Evolutionary conservation across 2,329 filamentous ascomycete genomes (phyloP).

Genomic region (Intubia oerlemansii): DNA sequence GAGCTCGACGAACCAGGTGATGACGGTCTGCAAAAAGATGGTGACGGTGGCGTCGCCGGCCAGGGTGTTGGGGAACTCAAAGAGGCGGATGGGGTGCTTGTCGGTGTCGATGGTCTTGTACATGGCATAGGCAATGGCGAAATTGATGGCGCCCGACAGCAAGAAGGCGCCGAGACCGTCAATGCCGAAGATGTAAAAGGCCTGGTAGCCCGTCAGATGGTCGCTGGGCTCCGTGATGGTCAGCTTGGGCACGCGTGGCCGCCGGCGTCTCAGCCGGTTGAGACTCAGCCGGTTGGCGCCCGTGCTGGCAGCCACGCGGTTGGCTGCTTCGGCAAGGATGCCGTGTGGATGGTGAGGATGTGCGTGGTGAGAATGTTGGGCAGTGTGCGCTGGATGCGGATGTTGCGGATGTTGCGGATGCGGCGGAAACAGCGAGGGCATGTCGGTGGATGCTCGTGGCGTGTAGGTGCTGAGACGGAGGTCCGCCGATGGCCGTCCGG

Average conservation of each 20-base stretch:
- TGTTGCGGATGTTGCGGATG: background rate
- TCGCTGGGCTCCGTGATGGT: constrained; percentile 14
- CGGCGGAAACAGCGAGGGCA: background rate
- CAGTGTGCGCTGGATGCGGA: no score
- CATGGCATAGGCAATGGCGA: constrained; percentile 28
- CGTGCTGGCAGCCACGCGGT: constrained; percentile 3
- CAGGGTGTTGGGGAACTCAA: constrained; percentile 27
- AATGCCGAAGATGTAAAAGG: constrained; percentile 25
- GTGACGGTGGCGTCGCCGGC: constrained; percentile 27
- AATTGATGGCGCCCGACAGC: constrained; percentile 29
- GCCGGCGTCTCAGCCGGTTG: constrained; percentile 1
- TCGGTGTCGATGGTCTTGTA: constrained; percentile 19
- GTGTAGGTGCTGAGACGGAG: no score
- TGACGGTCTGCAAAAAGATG: constrained; percentile 25
- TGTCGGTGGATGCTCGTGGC: no score
- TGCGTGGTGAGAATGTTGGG: no score
- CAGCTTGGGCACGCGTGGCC: constrained; percentile 5
- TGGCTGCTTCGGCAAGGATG: constrained; percentile 6
- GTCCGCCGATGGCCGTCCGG: background rate
- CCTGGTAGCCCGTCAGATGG: constrained; percentile 20
- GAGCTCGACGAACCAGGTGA: constrained; percentile 29
- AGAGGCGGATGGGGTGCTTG: constrained; percentile 22
- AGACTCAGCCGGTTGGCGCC: no score
- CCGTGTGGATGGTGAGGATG: constrained; percentile 3
- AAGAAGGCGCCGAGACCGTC: constrained; percentile 24